Evolutionary conservation across 176 grass and related monocot genomes (phyloP), one percentile per base, ranked within the genome.

Genomic region (Panicum miliaceum): DNA sequence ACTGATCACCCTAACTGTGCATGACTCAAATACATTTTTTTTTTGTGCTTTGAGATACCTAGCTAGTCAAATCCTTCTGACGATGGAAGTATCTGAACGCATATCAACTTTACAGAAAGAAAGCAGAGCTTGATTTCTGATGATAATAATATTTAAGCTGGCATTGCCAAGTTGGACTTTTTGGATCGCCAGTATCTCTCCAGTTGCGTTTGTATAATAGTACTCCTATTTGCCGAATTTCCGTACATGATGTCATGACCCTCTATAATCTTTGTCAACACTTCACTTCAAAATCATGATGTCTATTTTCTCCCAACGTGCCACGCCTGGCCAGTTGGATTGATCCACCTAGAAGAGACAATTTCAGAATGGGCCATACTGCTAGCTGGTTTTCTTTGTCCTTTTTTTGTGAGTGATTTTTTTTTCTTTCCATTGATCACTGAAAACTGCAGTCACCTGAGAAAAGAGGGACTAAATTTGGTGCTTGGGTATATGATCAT

Each of bases 101-200:
- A 11, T 6, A 50, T 63, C n/a, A 32, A 48, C 19, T 23, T 15
- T 65, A 37, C 81, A 56, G 16, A 42, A 65, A 77, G 59, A 78
- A 70, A 35, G 27, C 26, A 58, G 37, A 84, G 3, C 36, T 29
- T 59, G 37, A 27, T 46, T 68, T 77, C 12, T 36, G 7, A 23
- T 69, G 42, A 68, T 68, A 85, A n/a, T 68, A 54, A 54, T 12
- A 67, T 57, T 22, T 69, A 69, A 58, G 38, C 53, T 36, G 27
- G 43, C 47, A 58, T 56, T 59, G 8, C 2, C 63, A 80, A 35
- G 10, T 40, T 68, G 47, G 48, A 23, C 25, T 35, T 38, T 54
- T 54, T 54, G 66, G 59, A 11, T 15, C 34, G 18, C 5, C 19
- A 15, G n/a, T 7, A 22, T 45, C 45, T 46, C 9, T 22, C 63